Conservation (phyloP, 768 basidiomycete genomes). For the Termitomyces sp. region DNA sequence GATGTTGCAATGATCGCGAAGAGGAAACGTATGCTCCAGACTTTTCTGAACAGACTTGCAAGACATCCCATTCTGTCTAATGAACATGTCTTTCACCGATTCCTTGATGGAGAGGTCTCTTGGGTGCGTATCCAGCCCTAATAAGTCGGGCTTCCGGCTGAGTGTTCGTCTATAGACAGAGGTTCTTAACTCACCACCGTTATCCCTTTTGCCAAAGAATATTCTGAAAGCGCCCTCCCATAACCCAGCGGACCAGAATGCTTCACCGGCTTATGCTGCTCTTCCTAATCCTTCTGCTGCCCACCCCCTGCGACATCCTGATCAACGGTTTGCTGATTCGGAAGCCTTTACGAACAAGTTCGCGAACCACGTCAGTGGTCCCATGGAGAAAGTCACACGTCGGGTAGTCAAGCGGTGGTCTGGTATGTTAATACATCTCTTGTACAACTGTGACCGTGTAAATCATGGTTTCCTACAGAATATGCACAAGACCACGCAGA, state of each 20-base stretch:
- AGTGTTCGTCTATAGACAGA: slow-evolving; percentile 55
- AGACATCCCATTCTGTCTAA: slow-evolving; percentile 94
- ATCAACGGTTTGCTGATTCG: slow-evolving; percentile 94
- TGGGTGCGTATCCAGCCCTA: slow-evolving; percentile 58
- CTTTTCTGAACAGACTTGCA: slow-evolving; percentile 87
- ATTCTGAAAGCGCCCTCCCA: slow-evolving; percentile 93
- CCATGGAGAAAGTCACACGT: slow-evolving; percentile 95
- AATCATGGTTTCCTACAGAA: slow-evolving; percentile 38
- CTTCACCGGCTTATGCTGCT: slow-evolving; percentile 71
- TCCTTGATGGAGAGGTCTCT: slow-evolving; percentile 92
- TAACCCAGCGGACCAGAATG: slow-evolving; percentile 80
- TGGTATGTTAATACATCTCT: slow-evolving; percentile 44
- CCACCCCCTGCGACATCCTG: slow-evolving; percentile 86
- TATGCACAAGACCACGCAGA: slow-evolving; percentile 85
- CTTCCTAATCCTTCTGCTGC: slow-evolving; percentile 88
- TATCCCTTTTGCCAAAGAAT: slow-evolving; percentile 92
- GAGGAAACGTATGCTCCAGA: slow-evolving; percentile 92
- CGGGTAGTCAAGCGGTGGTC: slow-evolving; percentile 93
- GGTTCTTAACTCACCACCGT: slow-evolving; percentile 87
- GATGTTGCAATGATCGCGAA: slow-evolving; percentile 89
- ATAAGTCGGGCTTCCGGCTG: background rate
- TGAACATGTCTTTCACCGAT: slow-evolving; percentile 94
- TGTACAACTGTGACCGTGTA: background rate
- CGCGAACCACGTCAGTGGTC: slow-evolving; percentile 84
- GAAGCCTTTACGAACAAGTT: slow-evolving; percentile 97